These are phyloP conservation scores for Lecanicillium sp. DNA, from an alignment of 2,329 filamentous ascomycete genomes.

Conservation along the genomic window DNA sequence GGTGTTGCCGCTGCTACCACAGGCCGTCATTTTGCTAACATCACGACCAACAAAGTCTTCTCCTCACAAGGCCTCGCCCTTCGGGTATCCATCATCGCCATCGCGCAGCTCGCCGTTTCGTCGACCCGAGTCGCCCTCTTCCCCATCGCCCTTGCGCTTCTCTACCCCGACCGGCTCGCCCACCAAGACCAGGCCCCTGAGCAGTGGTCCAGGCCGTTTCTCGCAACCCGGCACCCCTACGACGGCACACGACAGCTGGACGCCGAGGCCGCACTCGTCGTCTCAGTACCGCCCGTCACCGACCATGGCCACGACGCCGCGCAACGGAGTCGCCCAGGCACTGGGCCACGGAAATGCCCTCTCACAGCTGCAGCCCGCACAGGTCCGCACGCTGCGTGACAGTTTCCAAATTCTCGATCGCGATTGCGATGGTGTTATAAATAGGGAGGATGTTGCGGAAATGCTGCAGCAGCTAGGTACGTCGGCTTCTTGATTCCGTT, in stretches of 20 bases:
- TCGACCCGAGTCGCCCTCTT: constrained; percentile 55
- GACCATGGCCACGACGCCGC: constrained; percentile 34
- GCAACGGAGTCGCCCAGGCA: constrained; percentile 29
- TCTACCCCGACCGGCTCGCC: constrained; percentile 60
- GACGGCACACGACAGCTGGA: constrained; percentile 32
- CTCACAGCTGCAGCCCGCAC: constrained; percentile 69
- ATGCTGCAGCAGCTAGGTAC: constrained; percentile 80
- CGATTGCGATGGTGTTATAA: constrained; percentile 78
- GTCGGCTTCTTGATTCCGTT: constrained; percentile 5
- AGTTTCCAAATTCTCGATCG: constrained; percentile 90
- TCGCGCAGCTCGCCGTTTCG: constrained; percentile 59
- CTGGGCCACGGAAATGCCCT: constrained; percentile 49
- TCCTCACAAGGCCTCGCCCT: constrained; percentile 63
- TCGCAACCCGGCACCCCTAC: constrained; percentile 38
- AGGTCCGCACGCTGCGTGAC: constrained; percentile 83
- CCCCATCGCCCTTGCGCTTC: constrained; percentile 59
- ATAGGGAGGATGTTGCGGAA: constrained; percentile 75
- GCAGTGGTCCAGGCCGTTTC: constrained; percentile 25
- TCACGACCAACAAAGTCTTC: constrained; percentile 36
- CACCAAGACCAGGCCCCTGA: constrained; percentile 34
- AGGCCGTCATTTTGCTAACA: background rate
- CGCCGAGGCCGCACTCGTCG: constrained; percentile 23
- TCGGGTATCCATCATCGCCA: constrained; percentile 62
- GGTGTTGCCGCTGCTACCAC: background rate
- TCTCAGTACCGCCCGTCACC: background rate